phyloP scores from a whole-genome alignment of 2,329 filamentous ascomycete genomes.

The Diaporthe sp. region DNA sequence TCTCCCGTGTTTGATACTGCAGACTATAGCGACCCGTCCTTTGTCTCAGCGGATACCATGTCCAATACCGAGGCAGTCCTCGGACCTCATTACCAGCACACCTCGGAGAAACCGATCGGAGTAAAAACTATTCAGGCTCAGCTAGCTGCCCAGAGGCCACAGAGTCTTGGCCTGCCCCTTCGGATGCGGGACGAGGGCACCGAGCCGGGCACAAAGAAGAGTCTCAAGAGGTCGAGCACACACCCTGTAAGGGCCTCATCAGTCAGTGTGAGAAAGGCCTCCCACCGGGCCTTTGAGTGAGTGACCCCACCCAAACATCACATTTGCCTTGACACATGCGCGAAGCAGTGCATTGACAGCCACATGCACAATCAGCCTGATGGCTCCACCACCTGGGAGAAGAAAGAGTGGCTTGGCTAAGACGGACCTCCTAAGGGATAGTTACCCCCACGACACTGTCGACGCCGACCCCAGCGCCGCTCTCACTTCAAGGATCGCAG shows the following conservation, averaged over 20 bases:
- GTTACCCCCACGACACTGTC: conserved; percentile 22
- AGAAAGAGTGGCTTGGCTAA: conserved; percentile 29
- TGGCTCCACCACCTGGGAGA: conserved; percentile 39
- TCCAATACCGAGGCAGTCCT: conserved; percentile 17
- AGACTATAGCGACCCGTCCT: conserved; percentile 35
- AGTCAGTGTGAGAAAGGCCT: not conserved
- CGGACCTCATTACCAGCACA: conserved; percentile 1
- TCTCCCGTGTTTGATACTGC: conserved; percentile 38
- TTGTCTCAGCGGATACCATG: conserved; percentile 34
- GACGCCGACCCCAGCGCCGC: conserved; percentile 40
- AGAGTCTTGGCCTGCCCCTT: conserved; percentile 33
- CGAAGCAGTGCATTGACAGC: conserved; percentile 22
- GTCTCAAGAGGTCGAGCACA: conserved; percentile 17
- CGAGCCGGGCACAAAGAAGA: conserved; percentile 19
- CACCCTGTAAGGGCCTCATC: conserved; percentile 17
- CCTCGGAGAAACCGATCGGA: not conserved
- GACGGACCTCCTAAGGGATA: conserved; percentile 27
- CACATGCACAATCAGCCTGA: conserved; percentile 29
- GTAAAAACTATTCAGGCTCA: conserved; percentile 8
- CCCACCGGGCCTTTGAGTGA: conserved; percentile 30
- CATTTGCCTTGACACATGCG: not conserved
- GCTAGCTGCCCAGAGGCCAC: conserved; percentile 20
- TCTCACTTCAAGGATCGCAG: conserved; percentile 39
- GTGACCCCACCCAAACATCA: not conserved
- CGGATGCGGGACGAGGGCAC: conserved; percentile 12